Evolutionary conservation across 2,329 filamentous ascomycete species (phyloP).

Genomic region (Calonectria montana): DNA sequence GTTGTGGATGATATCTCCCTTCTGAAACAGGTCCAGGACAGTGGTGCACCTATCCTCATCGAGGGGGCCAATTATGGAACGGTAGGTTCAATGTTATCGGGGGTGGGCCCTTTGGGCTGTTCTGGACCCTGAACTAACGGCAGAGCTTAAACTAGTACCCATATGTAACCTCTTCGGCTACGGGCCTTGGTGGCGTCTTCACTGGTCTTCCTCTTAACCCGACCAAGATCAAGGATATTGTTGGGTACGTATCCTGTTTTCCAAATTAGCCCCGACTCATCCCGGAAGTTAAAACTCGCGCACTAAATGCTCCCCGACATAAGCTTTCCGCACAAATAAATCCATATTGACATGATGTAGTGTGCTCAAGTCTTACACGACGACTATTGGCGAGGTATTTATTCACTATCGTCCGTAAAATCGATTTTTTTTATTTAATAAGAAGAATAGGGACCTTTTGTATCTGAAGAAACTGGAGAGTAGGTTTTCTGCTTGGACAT

Average conservation of each 20-base stretch:
- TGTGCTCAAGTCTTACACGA: not conserved
- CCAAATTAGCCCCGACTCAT: not conserved
- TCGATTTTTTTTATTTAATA: not conserved
- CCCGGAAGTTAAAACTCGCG: not conserved
- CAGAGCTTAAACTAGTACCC: not conserved
- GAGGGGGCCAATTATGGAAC: conserved; percentile 18
- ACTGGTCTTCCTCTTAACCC: conserved; percentile 12
- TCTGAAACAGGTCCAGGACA: conserved; percentile 12
- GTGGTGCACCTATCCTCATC: conserved; percentile 1
- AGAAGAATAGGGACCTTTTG: not conserved
- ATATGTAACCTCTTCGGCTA: conserved; percentile 13
- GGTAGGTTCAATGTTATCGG: not conserved
- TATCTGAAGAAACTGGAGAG: conserved; percentile 5
- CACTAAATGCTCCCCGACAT: not conserved
- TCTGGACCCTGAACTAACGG: not conserved
- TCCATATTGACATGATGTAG: not conserved
- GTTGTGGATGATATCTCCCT: not conserved
- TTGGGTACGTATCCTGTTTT: not conserved
- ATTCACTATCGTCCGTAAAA: not conserved
- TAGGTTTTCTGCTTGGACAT: not conserved
- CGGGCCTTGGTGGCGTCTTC: conserved; percentile 11
- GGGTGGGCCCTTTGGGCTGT: not conserved
- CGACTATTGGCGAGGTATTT: not conserved
- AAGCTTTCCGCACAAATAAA: not conserved
- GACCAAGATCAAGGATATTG: conserved; percentile 5